Conservation (phyloP, 78 protist genomes). For the Dictyostelium intermedium region DNA sequence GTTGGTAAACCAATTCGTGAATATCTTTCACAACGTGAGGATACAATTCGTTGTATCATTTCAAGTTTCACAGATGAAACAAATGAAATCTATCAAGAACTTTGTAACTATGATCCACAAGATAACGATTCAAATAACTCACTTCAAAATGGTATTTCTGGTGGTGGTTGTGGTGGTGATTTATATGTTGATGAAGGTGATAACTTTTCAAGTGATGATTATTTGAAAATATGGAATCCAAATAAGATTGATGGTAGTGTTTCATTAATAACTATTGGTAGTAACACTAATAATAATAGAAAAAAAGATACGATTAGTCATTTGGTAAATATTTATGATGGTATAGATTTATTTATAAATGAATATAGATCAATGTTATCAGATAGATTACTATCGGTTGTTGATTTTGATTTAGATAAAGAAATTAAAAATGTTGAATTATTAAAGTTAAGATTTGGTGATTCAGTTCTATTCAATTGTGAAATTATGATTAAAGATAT, state of each 20-base stretch:
- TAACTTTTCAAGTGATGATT: neutral
- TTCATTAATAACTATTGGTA: neutral
- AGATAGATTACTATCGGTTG: constrained; percentile 66
- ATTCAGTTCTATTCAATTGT: constrained; percentile 69
- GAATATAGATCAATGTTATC: constrained; percentile 87
- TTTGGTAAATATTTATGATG: constrained; percentile 85
- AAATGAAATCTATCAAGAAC: constrained; percentile 71
- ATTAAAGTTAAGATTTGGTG: constrained; percentile 93
- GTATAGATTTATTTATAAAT: constrained; percentile 74
- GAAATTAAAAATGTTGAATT: constrained; percentile 83
- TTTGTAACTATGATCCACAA: constrained; percentile 6
- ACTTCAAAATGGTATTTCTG: neutral
- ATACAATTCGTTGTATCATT: constrained; percentile 81
- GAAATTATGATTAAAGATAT: constrained; percentile 91
- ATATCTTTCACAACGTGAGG: constrained; percentile 77
- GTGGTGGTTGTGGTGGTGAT: neutral
- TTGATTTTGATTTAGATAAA: neutral
- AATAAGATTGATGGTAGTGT: neutral
- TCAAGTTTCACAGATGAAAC: constrained; percentile 42
- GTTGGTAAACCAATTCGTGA: constrained; percentile 74
- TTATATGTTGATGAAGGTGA: constrained; percentile 39
- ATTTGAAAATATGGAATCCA: neutral
- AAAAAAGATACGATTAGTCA: constrained; percentile 40
- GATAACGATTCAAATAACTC: neutral
- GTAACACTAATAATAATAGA: neutral